Percentiles rank a stretch among this genome's conserved stretches.
Evolutionary conservation across 495 filamentous ascomycete species (phyloP).

Genomic region (Daldinia caldariorum): DNA sequence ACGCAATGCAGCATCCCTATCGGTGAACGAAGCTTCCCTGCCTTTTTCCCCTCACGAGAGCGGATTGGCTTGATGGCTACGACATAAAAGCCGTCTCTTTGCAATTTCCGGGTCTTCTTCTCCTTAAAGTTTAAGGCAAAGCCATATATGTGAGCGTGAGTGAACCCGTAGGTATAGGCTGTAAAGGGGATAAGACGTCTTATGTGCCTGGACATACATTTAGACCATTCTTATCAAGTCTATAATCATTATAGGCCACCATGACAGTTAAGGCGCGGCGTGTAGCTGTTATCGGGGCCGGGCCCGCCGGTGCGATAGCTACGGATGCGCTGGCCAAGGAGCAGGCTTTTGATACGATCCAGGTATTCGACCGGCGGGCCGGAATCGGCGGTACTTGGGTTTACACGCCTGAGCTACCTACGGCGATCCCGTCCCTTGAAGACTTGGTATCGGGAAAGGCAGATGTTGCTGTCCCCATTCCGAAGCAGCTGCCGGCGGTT

Average conservation of each 20-base stretch:
- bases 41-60: slow-evolving; percentile 8
- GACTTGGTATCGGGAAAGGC: slow-evolving; percentile 58
- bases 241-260: background rate
- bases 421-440: slow-evolving; percentile 55
- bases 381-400: slow-evolving; percentile 51
- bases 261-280: slow-evolving; percentile 40
- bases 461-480: slow-evolving; percentile 59
- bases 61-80: background rate
- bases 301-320: slow-evolving; percentile 67
- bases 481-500: slow-evolving; percentile 55
- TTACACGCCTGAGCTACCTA: slow-evolving; percentile 50
- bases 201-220: background rate
- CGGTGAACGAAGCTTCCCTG: slow-evolving; percentile 12
- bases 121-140: slow-evolving; percentile 3
- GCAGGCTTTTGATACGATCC: slow-evolving; percentile 64
- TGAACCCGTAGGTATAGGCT: background rate
- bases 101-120: background rate
- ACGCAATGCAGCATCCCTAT: slow-evolving; percentile 37
- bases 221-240: background rate
- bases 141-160: background rate
- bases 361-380: slow-evolving; percentile 64
- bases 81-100: slow-evolving; percentile 18
- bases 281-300: slow-evolving; percentile 69
- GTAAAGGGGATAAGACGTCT: background rate
- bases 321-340: slow-evolving; percentile 70